A percentile compares a stretch with the other conserved stretches of the same genome.
phyloP scores from a whole-genome alignment of 177 flowering plant species.

The Vitis hybrid region DNA sequence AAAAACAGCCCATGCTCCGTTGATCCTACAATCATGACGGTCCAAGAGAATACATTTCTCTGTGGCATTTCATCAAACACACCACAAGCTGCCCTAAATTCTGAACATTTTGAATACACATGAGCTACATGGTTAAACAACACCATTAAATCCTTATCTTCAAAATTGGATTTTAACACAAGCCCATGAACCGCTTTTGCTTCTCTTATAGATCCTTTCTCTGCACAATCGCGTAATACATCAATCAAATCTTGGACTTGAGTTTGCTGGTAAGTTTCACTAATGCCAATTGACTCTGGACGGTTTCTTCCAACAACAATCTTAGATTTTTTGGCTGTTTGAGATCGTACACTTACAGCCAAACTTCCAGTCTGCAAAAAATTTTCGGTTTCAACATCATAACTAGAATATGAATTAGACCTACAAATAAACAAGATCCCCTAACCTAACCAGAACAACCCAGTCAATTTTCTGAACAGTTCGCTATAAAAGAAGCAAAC shows the following conservation, averaged over 20 bases:
- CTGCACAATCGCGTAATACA: constrained; percentile 37
- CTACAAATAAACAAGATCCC: background rate
- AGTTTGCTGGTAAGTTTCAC: constrained; percentile 7
- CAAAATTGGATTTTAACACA: constrained; percentile 35
- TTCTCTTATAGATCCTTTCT: constrained; percentile 26
- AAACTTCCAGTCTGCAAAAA: constrained; percentile 14
- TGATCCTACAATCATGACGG: constrained; percentile 58
- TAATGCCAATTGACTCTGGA: background rate
- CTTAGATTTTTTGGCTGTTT: background rate
- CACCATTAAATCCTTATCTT: constrained; percentile 26
- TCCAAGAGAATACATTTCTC: constrained; percentile 62
- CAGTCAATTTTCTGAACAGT: background rate
- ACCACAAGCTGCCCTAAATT: constrained; percentile 29
- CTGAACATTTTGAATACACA: constrained; percentile 52
- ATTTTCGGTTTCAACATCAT: background rate
- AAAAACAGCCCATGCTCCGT: constrained; percentile 32
- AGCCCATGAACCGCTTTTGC: constrained; percentile 48
- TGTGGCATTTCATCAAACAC: constrained; percentile 48
- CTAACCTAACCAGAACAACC: background rate
- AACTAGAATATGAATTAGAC: background rate
- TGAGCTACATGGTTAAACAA: constrained; percentile 46
- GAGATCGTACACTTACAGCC: constrained; percentile 4
- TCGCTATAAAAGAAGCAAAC: background rate
- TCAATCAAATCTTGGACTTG: constrained; percentile 33
- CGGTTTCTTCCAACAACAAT: background rate